A percentile compares a stretch with the other conserved stretches of the same genome.
Conservation (phyloP, 345 rosid species). For the Gossypium bickii region DNA sequence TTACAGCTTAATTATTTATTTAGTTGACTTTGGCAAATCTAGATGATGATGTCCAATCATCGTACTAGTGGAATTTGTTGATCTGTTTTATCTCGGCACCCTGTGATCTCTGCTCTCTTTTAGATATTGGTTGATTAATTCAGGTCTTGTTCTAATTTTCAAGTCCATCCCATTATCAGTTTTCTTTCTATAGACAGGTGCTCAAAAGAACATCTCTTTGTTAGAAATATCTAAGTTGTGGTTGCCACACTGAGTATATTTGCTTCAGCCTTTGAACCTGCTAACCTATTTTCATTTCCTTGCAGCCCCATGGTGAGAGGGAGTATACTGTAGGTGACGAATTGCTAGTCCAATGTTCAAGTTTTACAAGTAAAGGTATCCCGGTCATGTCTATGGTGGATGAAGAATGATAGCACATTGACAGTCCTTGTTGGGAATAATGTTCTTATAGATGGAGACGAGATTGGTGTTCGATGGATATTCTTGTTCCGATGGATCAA, state of each 20-base stretch:
- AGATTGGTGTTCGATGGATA: not conserved
- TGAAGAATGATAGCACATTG: constrained; percentile 20
- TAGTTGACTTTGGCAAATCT: no score
- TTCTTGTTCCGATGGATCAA: not conserved
- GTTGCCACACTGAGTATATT: not conserved
- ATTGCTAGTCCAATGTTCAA: constrained; percentile 58
- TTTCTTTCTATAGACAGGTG: not conserved
- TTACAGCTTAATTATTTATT: no score
- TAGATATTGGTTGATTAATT: not conserved
- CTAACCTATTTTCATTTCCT: constrained; percentile 4
- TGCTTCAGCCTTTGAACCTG: not conserved
- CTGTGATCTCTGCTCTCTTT: not conserved
- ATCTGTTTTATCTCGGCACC: not conserved
- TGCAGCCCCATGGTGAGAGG: constrained; percentile 43
- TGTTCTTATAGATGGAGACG: not conserved
- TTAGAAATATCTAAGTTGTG: not conserved
- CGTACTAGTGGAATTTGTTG: no score
- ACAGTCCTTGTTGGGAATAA: not conserved
- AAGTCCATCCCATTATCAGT: no score
- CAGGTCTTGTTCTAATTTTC: no score
- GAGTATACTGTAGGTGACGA: constrained; percentile 53
- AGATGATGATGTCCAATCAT: no score
- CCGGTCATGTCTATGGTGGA: constrained; percentile 66
- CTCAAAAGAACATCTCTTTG: not conserved
- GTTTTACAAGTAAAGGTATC: constrained; percentile 72